Conservation (phyloP, 2,329 filamentous ascomycete species). For the Dendryphion nanum region DNA sequence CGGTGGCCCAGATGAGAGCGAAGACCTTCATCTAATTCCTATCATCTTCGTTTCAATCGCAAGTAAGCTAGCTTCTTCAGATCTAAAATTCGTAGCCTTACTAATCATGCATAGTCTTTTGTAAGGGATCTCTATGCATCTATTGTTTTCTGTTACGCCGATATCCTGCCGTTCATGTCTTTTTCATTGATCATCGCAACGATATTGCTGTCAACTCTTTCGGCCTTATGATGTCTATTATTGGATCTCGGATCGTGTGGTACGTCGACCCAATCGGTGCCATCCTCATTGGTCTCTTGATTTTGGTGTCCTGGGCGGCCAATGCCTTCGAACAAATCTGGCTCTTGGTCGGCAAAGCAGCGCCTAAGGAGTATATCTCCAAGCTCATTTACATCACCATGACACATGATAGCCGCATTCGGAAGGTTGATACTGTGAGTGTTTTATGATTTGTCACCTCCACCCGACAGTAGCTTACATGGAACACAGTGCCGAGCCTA, state of each 20-base stretch:
- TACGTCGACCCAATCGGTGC: constrained; percentile 62
- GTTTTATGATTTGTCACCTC: constrained; percentile 8
- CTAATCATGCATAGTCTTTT: constrained; percentile 42
- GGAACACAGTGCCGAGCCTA: constrained; percentile 54
- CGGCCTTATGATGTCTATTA: constrained; percentile 56
- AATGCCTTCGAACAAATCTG: constrained; percentile 63
- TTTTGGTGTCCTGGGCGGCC: constrained; percentile 60
- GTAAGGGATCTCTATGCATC: constrained; percentile 53
- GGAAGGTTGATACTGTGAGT: constrained; percentile 56
- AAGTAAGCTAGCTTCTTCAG: constrained; percentile 40
- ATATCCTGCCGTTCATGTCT: constrained; percentile 57
- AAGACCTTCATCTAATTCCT: constrained; percentile 54
- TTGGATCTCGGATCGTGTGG: constrained; percentile 55
- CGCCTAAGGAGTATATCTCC: constrained; percentile 56
- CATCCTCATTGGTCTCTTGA: constrained; percentile 59
- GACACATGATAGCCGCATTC: constrained; percentile 54
- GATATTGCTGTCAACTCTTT: constrained; percentile 58
- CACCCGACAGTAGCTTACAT: constrained; percentile 12
- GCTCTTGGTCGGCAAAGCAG: constrained; percentile 61
- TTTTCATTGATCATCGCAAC: constrained; percentile 59
- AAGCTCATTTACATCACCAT: constrained; percentile 58
- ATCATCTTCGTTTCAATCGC: constrained; percentile 55
- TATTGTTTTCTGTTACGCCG: constrained; percentile 55
- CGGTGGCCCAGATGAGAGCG: constrained; percentile 42
- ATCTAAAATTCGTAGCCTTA: neutral